A percentile compares a stretch with the other conserved stretches of the same genome.
Evolutionary conservation across 169 alveolate species (phyloP).

Genomic region (Plasmodium adleri): DNA sequence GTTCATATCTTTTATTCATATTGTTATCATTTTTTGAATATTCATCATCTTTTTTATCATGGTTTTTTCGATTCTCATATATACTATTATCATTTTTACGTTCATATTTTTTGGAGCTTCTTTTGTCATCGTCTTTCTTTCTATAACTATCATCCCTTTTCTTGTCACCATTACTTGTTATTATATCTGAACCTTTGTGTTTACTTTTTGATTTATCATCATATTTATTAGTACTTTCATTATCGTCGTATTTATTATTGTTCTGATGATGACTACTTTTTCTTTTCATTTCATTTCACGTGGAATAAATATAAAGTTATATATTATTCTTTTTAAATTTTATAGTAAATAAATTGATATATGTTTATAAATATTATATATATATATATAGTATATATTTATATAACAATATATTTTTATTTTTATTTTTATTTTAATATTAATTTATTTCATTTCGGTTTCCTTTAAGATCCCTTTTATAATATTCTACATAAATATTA

Average conservation of each 20-base stretch:
- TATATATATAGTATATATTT: too few relatives aligned
- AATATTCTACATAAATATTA: too few relatives aligned
- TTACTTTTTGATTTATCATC: neutral
- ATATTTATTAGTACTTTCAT: neutral
- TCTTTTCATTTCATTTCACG: neutral
- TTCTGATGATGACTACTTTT: neutral
- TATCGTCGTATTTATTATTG: neutral
- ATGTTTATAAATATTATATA: too few relatives aligned
- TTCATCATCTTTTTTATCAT: constrained; percentile 23
- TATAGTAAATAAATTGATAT: too few relatives aligned
- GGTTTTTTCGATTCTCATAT: constrained; percentile 29
- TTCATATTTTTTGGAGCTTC: constrained; percentile 15
- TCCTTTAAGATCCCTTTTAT: too few relatives aligned
- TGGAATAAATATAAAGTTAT: neutral
- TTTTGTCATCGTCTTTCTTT: constrained; percentile 16
- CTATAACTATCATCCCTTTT: constrained; percentile 8
- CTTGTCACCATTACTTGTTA: neutral
- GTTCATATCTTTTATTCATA: constrained; percentile 12
- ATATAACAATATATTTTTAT: too few relatives aligned
- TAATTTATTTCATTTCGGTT: too few relatives aligned
- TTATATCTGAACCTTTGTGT: too few relatives aligned
- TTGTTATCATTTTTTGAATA: constrained; percentile 12
- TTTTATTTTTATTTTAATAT: too few relatives aligned
- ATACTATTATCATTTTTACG: constrained; percentile 9
- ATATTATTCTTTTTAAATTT: too few relatives aligned